These are phyloP conservation scores for Arthrinium phaeospermum DNA, from an alignment of 2,329 filamentous ascomycete species.

Conservation along the genomic window DNA sequence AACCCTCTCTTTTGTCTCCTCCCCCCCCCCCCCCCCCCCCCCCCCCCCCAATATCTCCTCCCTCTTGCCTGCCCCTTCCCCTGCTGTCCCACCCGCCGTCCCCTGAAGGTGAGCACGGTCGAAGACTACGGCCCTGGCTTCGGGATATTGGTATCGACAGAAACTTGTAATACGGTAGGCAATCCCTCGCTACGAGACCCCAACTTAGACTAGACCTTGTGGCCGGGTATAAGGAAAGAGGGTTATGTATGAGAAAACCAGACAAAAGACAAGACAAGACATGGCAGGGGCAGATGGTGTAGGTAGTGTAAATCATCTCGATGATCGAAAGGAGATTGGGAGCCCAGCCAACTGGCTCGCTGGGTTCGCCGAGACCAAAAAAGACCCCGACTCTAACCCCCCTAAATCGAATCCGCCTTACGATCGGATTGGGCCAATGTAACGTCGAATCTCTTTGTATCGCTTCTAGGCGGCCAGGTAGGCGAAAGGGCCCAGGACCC, in stretches of 20 bases:
- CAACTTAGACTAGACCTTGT: not conserved
- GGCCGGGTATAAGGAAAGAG: not conserved
- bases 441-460: constrained; percentile 5
- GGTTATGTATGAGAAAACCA: not conserved
- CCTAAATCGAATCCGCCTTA: not conserved
- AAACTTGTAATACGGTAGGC: too few species aligned
- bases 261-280: not conserved
- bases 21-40: not conserved
- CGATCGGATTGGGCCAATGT: constrained; percentile 12
- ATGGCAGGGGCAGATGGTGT: not conserved
- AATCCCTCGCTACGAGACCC: not conserved
- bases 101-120: not conserved
- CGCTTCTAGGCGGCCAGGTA: not conserved
- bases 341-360: constrained; percentile 5
- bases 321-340: not conserved
- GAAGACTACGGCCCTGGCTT: not conserved
- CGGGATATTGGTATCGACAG: constrained; percentile 1
- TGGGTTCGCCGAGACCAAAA: constrained; percentile 2
- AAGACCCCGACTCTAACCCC: not conserved
- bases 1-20: not conserved
- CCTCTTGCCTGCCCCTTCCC: not conserved
- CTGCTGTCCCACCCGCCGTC: not conserved
- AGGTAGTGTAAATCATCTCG: not conserved
- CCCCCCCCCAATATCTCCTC: not conserved
- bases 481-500: not conserved